Evolutionary conservation across 2,329 filamentous ascomycete species (phyloP).

Genomic region (Microsporum ferrugineum): DNA sequence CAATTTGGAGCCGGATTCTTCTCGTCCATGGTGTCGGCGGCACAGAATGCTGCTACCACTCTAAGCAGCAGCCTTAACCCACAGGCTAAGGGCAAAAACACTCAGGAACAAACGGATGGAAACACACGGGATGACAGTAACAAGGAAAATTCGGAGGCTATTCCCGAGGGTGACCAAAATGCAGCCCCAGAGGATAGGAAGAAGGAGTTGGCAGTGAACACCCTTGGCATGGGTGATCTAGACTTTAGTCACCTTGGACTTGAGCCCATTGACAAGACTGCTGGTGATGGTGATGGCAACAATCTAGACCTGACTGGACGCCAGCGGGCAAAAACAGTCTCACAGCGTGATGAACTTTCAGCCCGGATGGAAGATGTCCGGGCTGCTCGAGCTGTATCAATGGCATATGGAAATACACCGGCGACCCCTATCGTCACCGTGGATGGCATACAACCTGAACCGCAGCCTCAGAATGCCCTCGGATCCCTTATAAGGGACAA

Average conservation of each 20-base stretch:
- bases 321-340: slow-evolving; percentile 28
- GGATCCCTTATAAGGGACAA: slow-evolving; percentile 19
- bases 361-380: slow-evolving; percentile 49
- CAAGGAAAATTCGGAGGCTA: slow-evolving; percentile 20
- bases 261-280: slow-evolving; percentile 26
- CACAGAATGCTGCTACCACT: slow-evolving; percentile 79
- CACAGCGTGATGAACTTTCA: slow-evolving; percentile 40
- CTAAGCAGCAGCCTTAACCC: slow-evolving; percentile 54
- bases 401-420: slow-evolving; percentile 41
- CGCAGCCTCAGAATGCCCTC: slow-evolving; percentile 19
- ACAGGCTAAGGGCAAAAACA: slow-evolving; percentile 36
- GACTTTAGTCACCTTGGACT: slow-evolving; percentile 84
- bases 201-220: slow-evolving; percentile 71
- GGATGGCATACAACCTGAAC: slow-evolving; percentile 25
- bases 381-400: slow-evolving; percentile 49
- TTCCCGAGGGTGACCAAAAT: slow-evolving; percentile 21
- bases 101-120: slow-evolving; percentile 23
- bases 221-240: slow-evolving; percentile 76
- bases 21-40: slow-evolving; percentile 81
- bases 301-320: slow-evolving; percentile 24
- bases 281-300: slow-evolving; percentile 29
- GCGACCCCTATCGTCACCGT: slow-evolving; percentile 26
- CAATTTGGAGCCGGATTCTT: slow-evolving; percentile 60
- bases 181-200: slow-evolving; percentile 32
- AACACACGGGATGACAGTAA: slow-evolving; percentile 22